These are phyloP conservation scores for Diaporthe caulivora DNA, from an alignment of 2,329 filamentous ascomycete genomes.

Conservation along the genomic window DNA sequence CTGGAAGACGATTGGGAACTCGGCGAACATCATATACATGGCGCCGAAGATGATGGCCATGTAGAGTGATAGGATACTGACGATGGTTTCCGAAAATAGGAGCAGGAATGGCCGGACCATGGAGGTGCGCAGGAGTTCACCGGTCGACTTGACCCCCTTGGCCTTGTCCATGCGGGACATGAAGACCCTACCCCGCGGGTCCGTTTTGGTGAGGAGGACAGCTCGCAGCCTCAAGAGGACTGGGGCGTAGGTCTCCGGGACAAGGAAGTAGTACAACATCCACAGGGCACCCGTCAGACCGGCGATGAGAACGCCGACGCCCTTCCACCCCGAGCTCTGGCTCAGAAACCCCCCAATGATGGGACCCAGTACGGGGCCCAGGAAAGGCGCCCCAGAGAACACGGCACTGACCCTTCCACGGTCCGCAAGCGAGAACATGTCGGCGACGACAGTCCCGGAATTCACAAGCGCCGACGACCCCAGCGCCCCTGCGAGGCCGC, in stretches of 20 bases:
- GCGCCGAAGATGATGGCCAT: slow-evolving; percentile 70
- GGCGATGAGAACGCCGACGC: slow-evolving; percentile 50
- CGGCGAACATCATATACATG: slow-evolving; percentile 66
- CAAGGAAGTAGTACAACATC: slow-evolving; percentile 35
- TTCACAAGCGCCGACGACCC: slow-evolving; percentile 54
- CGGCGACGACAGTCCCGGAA: slow-evolving; percentile 69
- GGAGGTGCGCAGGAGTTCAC: slow-evolving; percentile 64
- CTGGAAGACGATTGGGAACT: slow-evolving; percentile 74
- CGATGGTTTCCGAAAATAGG: slow-evolving; percentile 75
- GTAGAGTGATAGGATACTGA: slow-evolving; percentile 72
- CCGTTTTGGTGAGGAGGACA: not conserved
- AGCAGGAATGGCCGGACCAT: slow-evolving; percentile 73
- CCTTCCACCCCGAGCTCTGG: slow-evolving; percentile 50
- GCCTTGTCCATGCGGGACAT: slow-evolving; percentile 8
- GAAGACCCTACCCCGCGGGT: slow-evolving; percentile 17
- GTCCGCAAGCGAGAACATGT: slow-evolving; percentile 65
- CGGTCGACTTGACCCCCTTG: slow-evolving; percentile 26
- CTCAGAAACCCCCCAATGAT: slow-evolving; percentile 50
- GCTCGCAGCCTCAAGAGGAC: slow-evolving; percentile 10
- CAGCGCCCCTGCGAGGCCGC: slow-evolving; percentile 26
- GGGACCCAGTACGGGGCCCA: slow-evolving; percentile 47
- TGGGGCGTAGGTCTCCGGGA: slow-evolving; percentile 43
- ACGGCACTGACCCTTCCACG: slow-evolving; percentile 62
- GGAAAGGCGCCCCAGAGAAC: slow-evolving; percentile 41
- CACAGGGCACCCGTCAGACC: slow-evolving; percentile 43